phyloP scores from a whole-genome alignment of 2,329 filamentous ascomycete species.

The Tolypocladium endophyticum region DNA sequence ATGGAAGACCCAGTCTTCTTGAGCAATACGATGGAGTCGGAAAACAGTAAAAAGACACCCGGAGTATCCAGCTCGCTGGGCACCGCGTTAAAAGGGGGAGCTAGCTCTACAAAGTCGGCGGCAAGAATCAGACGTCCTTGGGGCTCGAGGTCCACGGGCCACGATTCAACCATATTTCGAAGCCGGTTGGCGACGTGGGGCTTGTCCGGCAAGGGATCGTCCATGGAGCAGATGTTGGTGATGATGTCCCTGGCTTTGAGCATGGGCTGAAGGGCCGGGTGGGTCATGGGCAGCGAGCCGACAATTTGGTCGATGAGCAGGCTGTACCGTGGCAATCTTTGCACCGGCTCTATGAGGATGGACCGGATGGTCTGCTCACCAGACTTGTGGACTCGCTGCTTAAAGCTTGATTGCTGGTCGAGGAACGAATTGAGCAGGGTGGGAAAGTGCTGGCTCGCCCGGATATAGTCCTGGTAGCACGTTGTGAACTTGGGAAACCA shows the following conservation, averaged over 20 bases:
- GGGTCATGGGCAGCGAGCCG: conserved; percentile 70
- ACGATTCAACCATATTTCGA: conserved; percentile 64
- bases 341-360: conserved; percentile 89
- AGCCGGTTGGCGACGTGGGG: conserved; percentile 64
- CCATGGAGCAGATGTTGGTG: conserved; percentile 91
- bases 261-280: conserved; percentile 73
- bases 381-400: conserved; percentile 65
- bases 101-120: conserved; percentile 67
- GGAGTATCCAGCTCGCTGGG: conserved; percentile 35
- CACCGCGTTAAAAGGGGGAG: conserved; percentile 53
- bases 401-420: conserved; percentile 73
- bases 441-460: conserved; percentile 78
- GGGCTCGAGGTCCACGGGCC: conserved; percentile 63
- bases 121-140: conserved; percentile 72
- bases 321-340: conserved; percentile 87
- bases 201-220: conserved; percentile 59
- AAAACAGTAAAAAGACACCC: conserved; percentile 74
- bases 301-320: conserved; percentile 94
- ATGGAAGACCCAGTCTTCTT: conserved; percentile 56
- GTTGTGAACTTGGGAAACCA: conserved; percentile 91
- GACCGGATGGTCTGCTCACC: conserved; percentile 89
- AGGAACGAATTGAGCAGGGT: conserved; percentile 70
- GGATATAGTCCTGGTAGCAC: conserved; percentile 89
- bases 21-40: conserved; percentile 68
- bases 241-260: conserved; percentile 88